Percentiles rank a stretch among this genome's conserved stretches.
Conservation (phyloP, 1,284 basidiomycete species). For the Athelia sp. region DNA sequence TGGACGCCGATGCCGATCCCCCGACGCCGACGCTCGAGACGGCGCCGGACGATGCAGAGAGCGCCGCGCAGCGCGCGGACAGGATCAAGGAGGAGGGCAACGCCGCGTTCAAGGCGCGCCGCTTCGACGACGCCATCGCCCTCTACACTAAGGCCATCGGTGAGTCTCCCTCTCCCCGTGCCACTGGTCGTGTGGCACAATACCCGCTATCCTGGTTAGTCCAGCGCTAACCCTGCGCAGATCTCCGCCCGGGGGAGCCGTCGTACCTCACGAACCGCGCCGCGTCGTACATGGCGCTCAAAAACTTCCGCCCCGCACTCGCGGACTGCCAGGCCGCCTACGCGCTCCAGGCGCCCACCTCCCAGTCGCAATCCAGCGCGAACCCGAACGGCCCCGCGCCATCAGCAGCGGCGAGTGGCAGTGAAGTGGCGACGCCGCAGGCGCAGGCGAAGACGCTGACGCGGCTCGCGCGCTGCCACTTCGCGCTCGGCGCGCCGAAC, state of each 20-base stretch:
- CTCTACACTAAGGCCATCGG: conserved; percentile 76
- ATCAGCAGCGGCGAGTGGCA: no score
- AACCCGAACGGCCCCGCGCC: background rate
- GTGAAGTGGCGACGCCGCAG: no score
- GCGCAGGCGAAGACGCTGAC: conserved; percentile 60
- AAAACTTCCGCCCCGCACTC: conserved; percentile 70
- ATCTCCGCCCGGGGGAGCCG: conserved; percentile 63
- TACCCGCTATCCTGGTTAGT: conserved; percentile 1
- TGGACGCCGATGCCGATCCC: background rate
- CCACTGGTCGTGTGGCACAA: conserved; percentile 8
- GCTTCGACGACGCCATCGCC: conserved; percentile 70
- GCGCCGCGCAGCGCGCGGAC: conserved; percentile 42
- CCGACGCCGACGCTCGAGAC: background rate
- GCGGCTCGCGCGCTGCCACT: conserved; percentile 75
- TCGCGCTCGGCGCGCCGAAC: conserved; percentile 65
- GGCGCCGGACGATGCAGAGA: conserved; percentile 7
- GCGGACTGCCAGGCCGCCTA: conserved; percentile 77
- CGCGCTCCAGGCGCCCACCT: conserved; percentile 49
- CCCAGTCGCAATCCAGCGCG: no score
- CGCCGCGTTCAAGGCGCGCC: conserved; percentile 62
- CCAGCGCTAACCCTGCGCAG: conserved; percentile 25
- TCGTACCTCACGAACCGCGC: conserved; percentile 83
- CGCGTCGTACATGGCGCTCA: conserved; percentile 79
- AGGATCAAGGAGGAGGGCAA: conserved; percentile 72
- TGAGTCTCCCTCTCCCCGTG: conserved; percentile 23